Evolutionary conservation across 164 flowering plant species (phyloP).

Genomic region (Stephania cephalantha): DNA sequence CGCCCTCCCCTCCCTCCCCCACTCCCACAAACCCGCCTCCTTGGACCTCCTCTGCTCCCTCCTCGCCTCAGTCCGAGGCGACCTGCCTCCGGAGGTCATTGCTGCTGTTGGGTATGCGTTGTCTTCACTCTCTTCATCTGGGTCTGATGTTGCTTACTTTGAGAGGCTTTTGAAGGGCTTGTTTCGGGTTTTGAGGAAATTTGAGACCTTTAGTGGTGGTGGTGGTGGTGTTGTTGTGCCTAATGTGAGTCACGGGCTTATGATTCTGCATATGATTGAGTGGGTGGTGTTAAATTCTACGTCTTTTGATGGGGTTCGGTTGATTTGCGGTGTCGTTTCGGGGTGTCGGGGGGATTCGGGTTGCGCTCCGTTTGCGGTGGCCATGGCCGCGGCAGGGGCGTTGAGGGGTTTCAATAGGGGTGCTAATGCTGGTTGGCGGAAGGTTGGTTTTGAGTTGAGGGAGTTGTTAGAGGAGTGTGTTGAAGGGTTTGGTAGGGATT

Average conservation of each 20-base stretch:
- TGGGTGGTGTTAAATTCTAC: slow-evolving; percentile 56
- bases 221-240: slow-evolving; percentile 20
- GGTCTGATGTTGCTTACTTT: slow-evolving; percentile 29
- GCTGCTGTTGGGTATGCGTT: slow-evolving; percentile 90
- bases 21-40: slow-evolving; percentile 41
- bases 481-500: slow-evolving; percentile 36
- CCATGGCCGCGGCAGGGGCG: slow-evolving; percentile 76
- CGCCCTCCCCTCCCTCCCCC: slow-evolving; percentile 37
- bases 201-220: slow-evolving; percentile 9
- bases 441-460: slow-evolving; percentile 30
- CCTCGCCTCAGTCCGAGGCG: no score
- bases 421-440: slow-evolving; percentile 19
- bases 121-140: slow-evolving; percentile 26
- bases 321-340: slow-evolving; percentile 24
- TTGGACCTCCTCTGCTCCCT: slow-evolving; percentile 26
- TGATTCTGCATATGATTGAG: slow-evolving; percentile 75
- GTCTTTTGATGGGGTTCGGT: slow-evolving; percentile 34
- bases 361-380: slow-evolving; percentile 41
- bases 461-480: slow-evolving; percentile 48
- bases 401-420: slow-evolving; percentile 52
- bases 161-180: slow-evolving; percentile 37
- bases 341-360: slow-evolving; percentile 18
- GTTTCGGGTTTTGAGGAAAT: slow-evolving; percentile 48
- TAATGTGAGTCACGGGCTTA: slow-evolving; percentile 45
- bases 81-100: slow-evolving; percentile 42